Conservation (phyloP, 2,329 filamentous ascomycete species). For the Trichoderma pleuroti region DNA sequence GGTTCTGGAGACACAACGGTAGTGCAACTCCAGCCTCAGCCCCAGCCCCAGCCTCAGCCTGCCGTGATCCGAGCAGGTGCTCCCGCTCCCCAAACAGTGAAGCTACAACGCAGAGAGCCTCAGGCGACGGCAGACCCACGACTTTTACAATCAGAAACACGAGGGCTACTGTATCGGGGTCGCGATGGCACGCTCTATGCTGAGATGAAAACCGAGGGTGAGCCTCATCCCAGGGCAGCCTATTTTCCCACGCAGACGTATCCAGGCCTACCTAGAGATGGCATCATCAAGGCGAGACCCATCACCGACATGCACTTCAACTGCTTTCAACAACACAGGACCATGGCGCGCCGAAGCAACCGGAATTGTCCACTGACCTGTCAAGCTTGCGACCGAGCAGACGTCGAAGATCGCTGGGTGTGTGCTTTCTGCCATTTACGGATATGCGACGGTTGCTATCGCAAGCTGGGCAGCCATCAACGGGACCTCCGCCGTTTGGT, state of each 20-base stretch:
- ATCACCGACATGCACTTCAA: constrained; percentile 43
- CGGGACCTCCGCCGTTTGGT: constrained; percentile 44
- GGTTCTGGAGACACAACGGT: constrained; percentile 21
- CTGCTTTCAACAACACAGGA: constrained; percentile 48
- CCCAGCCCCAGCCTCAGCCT: constrained; percentile 32
- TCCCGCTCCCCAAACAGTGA: constrained; percentile 23
- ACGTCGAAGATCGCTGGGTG: constrained; percentile 43
- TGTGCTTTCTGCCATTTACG: constrained; percentile 51
- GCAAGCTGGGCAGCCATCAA: constrained; percentile 38
- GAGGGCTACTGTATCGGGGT: constrained; percentile 35
- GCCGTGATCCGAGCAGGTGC: constrained; percentile 20
- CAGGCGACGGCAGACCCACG: constrained; percentile 30
- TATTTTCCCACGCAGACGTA: constrained; percentile 38
- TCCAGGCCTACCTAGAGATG: constrained; percentile 30
- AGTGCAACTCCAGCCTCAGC: constrained; percentile 32
- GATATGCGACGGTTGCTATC: constrained; percentile 49
- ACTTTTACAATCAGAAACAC: constrained; percentile 33
- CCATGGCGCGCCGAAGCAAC: constrained; percentile 49
- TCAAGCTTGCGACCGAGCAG: constrained; percentile 48
- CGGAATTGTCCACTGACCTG: constrained; percentile 50
- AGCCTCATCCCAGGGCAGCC: constrained; percentile 36
- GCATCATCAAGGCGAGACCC: constrained; percentile 41
- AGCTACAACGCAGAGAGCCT: constrained; percentile 19
- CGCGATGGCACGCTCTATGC: constrained; percentile 41
- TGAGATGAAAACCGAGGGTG: constrained; percentile 36